Conservation (phyloP, 208 protist genomes). For the Acanthamoeba lenticulata region DNA sequence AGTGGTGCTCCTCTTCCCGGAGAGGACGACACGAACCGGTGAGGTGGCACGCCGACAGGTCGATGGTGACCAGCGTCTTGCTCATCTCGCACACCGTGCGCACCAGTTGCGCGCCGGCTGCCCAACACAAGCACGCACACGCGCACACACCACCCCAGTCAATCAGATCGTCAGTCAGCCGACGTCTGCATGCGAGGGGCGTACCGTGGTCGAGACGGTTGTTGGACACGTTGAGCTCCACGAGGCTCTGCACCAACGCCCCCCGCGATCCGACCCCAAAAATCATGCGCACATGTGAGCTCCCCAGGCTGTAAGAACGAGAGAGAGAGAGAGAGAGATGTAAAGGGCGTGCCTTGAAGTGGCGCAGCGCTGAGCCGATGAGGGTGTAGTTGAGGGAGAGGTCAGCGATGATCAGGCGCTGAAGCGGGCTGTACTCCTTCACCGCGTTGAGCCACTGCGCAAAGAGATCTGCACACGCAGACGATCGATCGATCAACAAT, state of each 20-base stretch:
- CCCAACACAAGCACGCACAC: background rate
- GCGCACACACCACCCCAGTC: too few species aligned
- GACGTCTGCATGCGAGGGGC: background rate
- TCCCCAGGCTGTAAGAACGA: background rate
- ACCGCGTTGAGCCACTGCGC: background rate
- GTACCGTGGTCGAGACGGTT: background rate
- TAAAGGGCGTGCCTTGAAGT: background rate
- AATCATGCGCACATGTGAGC: background rate
- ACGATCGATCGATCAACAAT: background rate
- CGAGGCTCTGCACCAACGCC: background rate
- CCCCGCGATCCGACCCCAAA: too few species aligned
- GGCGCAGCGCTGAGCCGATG: background rate
- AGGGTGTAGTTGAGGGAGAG: constrained; percentile 11
- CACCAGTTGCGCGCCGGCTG: background rate
- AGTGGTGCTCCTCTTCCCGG: too few species aligned
- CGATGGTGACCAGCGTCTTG: background rate
- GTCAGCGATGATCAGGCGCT: background rate
- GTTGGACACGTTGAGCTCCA: constrained; percentile 12
- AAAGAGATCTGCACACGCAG: background rate
- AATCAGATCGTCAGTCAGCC: too few species aligned
- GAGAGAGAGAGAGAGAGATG: background rate
- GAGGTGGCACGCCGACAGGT: background rate
- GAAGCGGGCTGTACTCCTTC: constrained; percentile 35
- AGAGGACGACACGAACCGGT: background rate
- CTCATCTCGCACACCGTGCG: constrained; percentile 15